Percentiles rank a stretch among this genome's conserved stretches.
Evolutionary conservation across 129 eudicot species (phyloP).

Genomic region (Flaveria sonorensis): DNA sequence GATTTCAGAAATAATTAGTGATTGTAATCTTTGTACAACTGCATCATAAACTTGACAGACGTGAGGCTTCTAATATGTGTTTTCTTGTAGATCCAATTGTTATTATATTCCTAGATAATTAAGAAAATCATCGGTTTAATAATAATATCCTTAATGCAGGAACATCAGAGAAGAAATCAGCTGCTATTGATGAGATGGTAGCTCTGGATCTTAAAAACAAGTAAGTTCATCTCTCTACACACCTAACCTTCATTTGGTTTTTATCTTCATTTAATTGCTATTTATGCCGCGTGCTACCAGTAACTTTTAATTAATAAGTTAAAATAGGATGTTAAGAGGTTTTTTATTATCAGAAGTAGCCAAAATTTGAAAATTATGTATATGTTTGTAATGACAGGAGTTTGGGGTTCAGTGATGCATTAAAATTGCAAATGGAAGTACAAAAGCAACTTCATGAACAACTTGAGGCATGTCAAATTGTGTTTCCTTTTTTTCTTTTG

Average conservation of each 20-base stretch:
- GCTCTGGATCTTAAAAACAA: constrained; percentile 62
- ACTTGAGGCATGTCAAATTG: constrained; percentile 62
- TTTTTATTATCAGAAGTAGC: neutral
- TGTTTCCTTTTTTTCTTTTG: neutral
- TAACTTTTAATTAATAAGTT: too few species aligned
- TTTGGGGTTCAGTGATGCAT: constrained; percentile 71
- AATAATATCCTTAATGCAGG: constrained; percentile 43
- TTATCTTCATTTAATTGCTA: neutral
- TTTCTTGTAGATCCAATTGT: neutral
- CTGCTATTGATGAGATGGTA: constrained; percentile 56
- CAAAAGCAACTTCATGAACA: constrained; percentile 94
- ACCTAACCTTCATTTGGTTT: constrained; percentile 9
- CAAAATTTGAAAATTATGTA: neutral
- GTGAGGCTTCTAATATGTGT: neutral
- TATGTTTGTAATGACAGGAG: constrained; percentile 46
- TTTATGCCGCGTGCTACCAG: neutral
- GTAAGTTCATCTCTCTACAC: constrained; percentile 42
- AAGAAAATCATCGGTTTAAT: neutral
- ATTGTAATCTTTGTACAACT: constrained; percentile 8
- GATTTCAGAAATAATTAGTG: neutral
- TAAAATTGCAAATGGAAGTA: constrained; percentile 88
- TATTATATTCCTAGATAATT: neutral
- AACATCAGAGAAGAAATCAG: constrained; percentile 57
- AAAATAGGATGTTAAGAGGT: neutral
- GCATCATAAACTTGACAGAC: neutral